Conservation (phyloP, 441 rosid genomes). For the Populus hybrid region DNA sequence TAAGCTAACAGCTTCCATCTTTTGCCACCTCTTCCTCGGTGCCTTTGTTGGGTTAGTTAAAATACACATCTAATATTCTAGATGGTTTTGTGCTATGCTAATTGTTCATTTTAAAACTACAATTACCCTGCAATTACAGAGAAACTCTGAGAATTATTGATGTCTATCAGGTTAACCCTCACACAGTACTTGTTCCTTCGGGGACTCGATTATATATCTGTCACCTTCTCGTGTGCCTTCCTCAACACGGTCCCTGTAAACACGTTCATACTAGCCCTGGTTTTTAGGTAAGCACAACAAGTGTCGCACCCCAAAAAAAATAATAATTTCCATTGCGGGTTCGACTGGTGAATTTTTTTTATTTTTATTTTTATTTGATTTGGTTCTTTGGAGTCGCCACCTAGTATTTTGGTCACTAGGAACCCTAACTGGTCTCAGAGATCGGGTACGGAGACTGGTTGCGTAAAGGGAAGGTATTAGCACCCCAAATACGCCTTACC, state of each 20-base stretch:
- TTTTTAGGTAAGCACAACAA: constrained; percentile 43
- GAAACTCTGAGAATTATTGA: neutral
- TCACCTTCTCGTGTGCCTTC: constrained; percentile 59
- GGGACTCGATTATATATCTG: constrained; percentile 65
- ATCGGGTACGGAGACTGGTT: too few species aligned
- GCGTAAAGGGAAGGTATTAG: too few species aligned
- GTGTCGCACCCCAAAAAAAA: too few species aligned
- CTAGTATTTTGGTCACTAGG: too few species aligned
- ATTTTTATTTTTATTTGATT: too few species aligned
- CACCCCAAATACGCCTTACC: too few species aligned
- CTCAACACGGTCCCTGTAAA: constrained; percentile 60
- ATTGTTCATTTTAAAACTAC: neutral
- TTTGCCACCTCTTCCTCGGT: constrained; percentile 51
- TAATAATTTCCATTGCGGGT: too few species aligned
- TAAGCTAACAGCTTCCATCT: constrained; percentile 45
- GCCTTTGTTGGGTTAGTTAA: constrained; percentile 56
- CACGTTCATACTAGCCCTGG: constrained; percentile 58
- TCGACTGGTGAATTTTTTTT: too few species aligned
- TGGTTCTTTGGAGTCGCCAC: too few species aligned
- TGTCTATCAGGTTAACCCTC: constrained; percentile 44
- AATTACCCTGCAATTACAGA: neutral
- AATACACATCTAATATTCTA: neutral
- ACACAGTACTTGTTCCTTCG: constrained; percentile 54
- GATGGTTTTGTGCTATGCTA: neutral
- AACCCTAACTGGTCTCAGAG: too few species aligned